phyloP scores from a whole-genome alignment of 805 yeast genomes.

The Millerozyma acaciae region DNA sequence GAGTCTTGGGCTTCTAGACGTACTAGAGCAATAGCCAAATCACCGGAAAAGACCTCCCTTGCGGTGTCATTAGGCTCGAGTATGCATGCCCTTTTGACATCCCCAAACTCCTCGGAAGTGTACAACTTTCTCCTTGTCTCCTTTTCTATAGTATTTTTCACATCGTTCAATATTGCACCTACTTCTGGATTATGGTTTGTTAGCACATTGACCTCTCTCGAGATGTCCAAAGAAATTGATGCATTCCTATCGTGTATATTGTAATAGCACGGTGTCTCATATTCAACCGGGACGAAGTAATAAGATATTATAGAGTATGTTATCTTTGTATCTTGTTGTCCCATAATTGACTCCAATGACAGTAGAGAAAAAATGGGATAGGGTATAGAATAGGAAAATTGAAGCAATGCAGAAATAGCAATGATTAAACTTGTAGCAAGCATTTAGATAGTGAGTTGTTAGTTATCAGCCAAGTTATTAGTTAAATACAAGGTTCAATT shows the following conservation, averaged over 20 bases:
- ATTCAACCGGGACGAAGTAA: not conserved
- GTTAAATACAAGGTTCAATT: too few relatives aligned
- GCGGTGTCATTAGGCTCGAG: not conserved
- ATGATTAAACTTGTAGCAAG: too few relatives aligned
- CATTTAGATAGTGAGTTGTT: too few relatives aligned
- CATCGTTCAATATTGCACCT: not conserved
- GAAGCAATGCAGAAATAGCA: too few relatives aligned
- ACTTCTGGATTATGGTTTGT: not conserved
- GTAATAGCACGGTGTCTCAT: not conserved
- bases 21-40: not conserved
- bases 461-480: too few relatives aligned
- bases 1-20: not conserved
- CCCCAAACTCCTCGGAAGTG: not conserved
- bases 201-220: not conserved
- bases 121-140: not conserved
- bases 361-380: too few relatives aligned
- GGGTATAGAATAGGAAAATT: too few relatives aligned
- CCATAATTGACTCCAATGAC: too few relatives aligned
- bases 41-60: not conserved
- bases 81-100: not conserved
- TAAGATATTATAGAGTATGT: too few relatives aligned
- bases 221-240: not conserved
- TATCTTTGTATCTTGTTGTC: too few relatives aligned
- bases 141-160: not conserved
- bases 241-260: not conserved